phyloP scores from a whole-genome alignment of 129 eudicot species.

The Oenanthe sinensis region DNA sequence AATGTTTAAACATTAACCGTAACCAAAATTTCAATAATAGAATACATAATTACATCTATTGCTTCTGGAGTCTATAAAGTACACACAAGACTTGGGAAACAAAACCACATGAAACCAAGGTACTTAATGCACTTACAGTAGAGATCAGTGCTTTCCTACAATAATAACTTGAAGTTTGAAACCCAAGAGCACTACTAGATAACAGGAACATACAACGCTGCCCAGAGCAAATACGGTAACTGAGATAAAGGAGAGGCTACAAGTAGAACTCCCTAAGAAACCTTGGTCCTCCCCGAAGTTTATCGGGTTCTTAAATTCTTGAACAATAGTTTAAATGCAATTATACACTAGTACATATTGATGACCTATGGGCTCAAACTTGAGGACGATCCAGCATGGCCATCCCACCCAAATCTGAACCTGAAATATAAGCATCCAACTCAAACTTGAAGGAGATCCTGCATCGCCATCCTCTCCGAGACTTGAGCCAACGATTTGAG shows the following conservation, averaged over 20 bases:
- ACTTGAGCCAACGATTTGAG: slow-evolving; percentile 19
- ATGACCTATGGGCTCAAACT: neutral
- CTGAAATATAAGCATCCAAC: neutral
- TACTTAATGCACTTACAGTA: neutral
- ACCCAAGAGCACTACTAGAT: neutral
- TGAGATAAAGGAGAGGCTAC: neutral
- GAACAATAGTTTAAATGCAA: neutral
- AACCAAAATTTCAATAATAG: too few species aligned
- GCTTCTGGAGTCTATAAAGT: neutral
- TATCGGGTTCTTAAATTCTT: neutral
- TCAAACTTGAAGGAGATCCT: slow-evolving; percentile 4
- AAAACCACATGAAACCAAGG: neutral
- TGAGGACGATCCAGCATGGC: slow-evolving; percentile 9
- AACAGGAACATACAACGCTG: neutral
- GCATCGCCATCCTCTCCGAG: slow-evolving; percentile 24
- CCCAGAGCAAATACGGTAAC: neutral
- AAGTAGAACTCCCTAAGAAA: neutral
- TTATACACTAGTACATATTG: neutral
- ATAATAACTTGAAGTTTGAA: neutral
- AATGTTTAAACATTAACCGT: neutral
- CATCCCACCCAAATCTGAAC: neutral
- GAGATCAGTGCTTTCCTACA: neutral
- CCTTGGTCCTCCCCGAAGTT: neutral
- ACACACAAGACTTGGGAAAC: neutral
- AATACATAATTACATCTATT: neutral